These are phyloP conservation scores for Kazachstania viticola DNA, from an alignment of 805 yeast genomes.

Conservation along the genomic window DNA sequence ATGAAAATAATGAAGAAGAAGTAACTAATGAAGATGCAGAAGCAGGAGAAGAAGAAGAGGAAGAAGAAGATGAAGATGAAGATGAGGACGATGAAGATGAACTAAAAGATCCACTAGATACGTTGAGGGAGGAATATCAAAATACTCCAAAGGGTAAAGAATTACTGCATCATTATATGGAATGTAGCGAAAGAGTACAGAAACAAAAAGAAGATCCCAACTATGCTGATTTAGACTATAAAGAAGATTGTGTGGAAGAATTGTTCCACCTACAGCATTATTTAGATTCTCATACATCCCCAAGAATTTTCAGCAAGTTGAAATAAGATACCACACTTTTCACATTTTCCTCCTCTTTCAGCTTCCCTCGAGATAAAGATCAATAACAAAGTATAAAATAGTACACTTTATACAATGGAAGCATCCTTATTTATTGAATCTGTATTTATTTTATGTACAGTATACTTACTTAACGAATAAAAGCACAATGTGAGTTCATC, in stretches of 20 bases:
- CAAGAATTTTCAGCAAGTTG: slow-evolving; percentile 76
- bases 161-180: slow-evolving; percentile 79
- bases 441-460: no score
- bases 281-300: slow-evolving; percentile 83
- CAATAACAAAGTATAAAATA: no score
- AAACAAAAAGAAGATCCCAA: slow-evolving; percentile 75
- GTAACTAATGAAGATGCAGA: slow-evolving; percentile 16
- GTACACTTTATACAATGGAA: no score
- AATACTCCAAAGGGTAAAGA: slow-evolving; percentile 57
- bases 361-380: no score
- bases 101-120: slow-evolving; percentile 53
- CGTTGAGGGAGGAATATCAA: slow-evolving; percentile 56
- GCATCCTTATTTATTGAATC: no score
- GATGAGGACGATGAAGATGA: slow-evolving; percentile 65
- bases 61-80: slow-evolving; percentile 43
- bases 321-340: slow-evolving; percentile 43
- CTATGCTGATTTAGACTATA: slow-evolving; percentile 67
- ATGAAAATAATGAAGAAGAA: neutral
- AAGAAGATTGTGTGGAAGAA: slow-evolving; percentile 97
- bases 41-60: slow-evolving; percentile 19
- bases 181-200: slow-evolving; percentile 91
- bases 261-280: slow-evolving; percentile 95
- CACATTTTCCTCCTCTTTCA: neutral
- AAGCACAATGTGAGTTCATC: no score
- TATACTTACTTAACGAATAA: no score